Percentiles rank a stretch among this genome's conserved stretches.
Conservation (phyloP, 2,329 filamentous ascomycete species). For the Paecilomyces dactylethromorphus region DNA sequence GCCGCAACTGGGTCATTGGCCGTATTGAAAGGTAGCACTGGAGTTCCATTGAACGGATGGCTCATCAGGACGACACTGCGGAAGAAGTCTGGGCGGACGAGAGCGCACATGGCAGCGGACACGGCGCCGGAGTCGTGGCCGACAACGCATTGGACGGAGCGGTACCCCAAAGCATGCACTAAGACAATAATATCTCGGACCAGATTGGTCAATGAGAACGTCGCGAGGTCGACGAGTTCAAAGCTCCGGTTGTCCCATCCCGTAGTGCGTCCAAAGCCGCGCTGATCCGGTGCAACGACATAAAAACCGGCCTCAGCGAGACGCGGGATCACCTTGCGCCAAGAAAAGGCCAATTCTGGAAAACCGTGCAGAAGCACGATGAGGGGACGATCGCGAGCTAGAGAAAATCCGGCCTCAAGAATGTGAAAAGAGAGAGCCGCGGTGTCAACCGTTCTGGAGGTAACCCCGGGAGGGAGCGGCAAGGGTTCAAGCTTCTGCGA, state of each 20-base stretch:
- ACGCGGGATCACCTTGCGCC: slow-evolving; percentile 56
- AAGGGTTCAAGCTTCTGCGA: slow-evolving; percentile 34
- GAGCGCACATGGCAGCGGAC: slow-evolving; percentile 51
- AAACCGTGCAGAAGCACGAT: slow-evolving; percentile 61
- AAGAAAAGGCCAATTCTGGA: slow-evolving; percentile 63
- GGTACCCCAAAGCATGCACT: slow-evolving; percentile 55
- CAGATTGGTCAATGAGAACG: slow-evolving; percentile 53
- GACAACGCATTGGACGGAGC: slow-evolving; percentile 51
- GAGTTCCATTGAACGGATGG: slow-evolving; percentile 55
- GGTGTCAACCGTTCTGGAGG: slow-evolving; percentile 52
- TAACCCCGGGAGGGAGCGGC: slow-evolving; percentile 50
- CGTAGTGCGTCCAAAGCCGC: slow-evolving; percentile 61
- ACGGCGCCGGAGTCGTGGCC: slow-evolving; percentile 64
- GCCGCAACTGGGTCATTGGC: slow-evolving; percentile 17
- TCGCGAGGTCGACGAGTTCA: slow-evolving; percentile 48
- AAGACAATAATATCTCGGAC: slow-evolving; percentile 58
- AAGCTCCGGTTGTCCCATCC: slow-evolving; percentile 51
- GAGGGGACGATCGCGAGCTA: slow-evolving; percentile 42
- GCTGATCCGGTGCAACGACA: slow-evolving; percentile 61
- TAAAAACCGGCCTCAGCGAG: slow-evolving; percentile 58
- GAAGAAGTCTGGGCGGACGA: slow-evolving; percentile 61
- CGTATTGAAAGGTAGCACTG: slow-evolving; percentile 43
- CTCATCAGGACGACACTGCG: slow-evolving; percentile 56
- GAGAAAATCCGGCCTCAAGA: slow-evolving; percentile 46
- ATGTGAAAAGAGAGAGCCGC: slow-evolving; percentile 57